Base-by-base conservation (phyloP, 2,329 filamentous ascomycete genomes). In the Ophiocordyceps polyrhachis-furcata region DNA sequence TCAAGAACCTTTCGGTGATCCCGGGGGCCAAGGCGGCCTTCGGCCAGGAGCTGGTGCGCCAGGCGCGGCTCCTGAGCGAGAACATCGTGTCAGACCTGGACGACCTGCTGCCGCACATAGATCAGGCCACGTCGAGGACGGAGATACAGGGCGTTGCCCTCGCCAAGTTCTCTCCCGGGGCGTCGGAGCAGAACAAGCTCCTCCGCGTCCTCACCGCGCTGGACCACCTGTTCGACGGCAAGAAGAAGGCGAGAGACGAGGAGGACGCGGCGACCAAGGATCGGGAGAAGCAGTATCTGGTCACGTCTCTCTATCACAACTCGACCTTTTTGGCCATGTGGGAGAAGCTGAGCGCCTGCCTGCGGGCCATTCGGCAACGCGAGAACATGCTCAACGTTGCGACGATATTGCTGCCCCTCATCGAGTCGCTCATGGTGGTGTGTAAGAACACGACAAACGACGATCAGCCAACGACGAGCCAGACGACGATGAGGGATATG, bases 331-430 rank as follows among this genome's bases (percentile, higher is more conserved):
- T 82, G 31, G 80, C 81, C 35, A 78, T 98, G 60, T 98, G 91
- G 91, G 78, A 80, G 51, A 93, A 88, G 62, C 69, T 98, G 42
- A 94, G 91, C 59, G 79, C 83, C 35, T 96, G 89, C 58, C 70
- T 98, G 45, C 79, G 76, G 46, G 82, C 85, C 9, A 95, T 98
- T 53, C 83, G 86, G 44, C 77, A 93, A 61, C 83, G 88, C 46
- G 88, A 93, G 58, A 93, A 86, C 58, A 91, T 96, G 80, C 77
- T 96, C 56, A 95, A 93, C 55, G 88, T 98, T 46, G 93, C 91
- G 28, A 96, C 89, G 1, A 96, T 96, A 50, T 72, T 98, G 23
- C 69, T 96, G 32, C 91, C 91, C 28, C 69, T 98, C 28, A 95
- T 98, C 49, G 91, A 98, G 62, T 86, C 88, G 6, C 70, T 98